Conservation (phyloP, 1,139 yeast species). For the Yamadazyma triangularis region DNA sequence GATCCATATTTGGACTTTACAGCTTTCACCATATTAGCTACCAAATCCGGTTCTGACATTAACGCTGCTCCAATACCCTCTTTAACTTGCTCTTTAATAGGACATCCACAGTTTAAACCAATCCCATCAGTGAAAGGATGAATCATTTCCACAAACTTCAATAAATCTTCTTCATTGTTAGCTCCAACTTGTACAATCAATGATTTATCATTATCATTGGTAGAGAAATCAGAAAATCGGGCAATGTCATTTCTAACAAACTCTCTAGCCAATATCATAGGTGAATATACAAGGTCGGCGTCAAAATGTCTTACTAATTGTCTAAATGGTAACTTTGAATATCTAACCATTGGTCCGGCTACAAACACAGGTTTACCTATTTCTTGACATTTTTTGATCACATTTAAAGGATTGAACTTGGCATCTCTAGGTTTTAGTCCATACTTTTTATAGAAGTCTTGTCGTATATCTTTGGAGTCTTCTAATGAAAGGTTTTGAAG, state of each 20-base stretch:
- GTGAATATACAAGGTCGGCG: slow-evolving; percentile 85
- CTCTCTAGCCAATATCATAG: slow-evolving; percentile 94
- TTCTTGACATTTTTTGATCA: slow-evolving; percentile 21
- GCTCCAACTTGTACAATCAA: slow-evolving; percentile 90
- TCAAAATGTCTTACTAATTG: slow-evolving; percentile 70
- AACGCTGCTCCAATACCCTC: slow-evolving; percentile 98
- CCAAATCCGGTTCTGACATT: slow-evolving; percentile 78
- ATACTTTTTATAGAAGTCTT: background rate
- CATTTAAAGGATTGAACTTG: slow-evolving; percentile 11
- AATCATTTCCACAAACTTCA: slow-evolving; percentile 84
- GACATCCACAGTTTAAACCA: slow-evolving; percentile 96
- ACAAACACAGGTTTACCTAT: slow-evolving; percentile 61
- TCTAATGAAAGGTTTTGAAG: background rate
- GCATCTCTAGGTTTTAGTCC: background rate
- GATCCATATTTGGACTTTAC: slow-evolving; percentile 74
- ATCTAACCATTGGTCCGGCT: slow-evolving; percentile 97
- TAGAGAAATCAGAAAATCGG: slow-evolving; percentile 77
- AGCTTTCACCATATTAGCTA: slow-evolving; percentile 77
- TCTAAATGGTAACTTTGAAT: slow-evolving; percentile 89
- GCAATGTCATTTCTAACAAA: slow-evolving; percentile 85
- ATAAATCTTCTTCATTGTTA: slow-evolving; percentile 77
- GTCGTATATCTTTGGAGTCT: background rate
- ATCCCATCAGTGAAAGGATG: slow-evolving; percentile 89
- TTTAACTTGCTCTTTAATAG: slow-evolving; percentile 88
- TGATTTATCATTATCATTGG: slow-evolving; percentile 64